Evolutionary conservation across 495 filamentous ascomycete genomes (phyloP), one percentile per base, ranked within the genome.

Genomic region (Talaromyces borbonicus): DNA sequence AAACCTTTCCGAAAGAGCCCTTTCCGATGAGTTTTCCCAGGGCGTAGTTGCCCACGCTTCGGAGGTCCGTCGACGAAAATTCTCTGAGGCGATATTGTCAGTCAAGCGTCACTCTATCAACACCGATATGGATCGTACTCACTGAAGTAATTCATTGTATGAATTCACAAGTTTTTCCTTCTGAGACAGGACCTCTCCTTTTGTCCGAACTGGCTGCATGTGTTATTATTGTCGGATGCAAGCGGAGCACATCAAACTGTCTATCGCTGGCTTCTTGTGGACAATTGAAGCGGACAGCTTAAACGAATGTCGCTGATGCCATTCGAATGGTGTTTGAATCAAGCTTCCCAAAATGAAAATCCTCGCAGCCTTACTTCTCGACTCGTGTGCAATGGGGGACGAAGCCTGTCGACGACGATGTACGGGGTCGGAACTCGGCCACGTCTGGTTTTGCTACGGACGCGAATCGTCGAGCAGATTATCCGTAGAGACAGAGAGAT

Each of bases 161-260:
- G 90, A 96, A 61, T 83, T 85, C 58, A 88, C 87, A 71, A 98
- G 90, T 90, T 97, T 95, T 63, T 84, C 84, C 74, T 90, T 89
- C 67, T 92, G 85, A 76, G 82, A 84, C 73, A 87, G 84, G 67
- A 84, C 74, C 74, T 92, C 90, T 68, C 84, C 82, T 75, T 85
- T 89, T 47, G 76, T 79, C 75, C 80, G 87, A 58, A 65, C 60
- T 58, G 68, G 63, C 69, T 68, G 73, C 73, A 77, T 77, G 66
- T 67, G 68, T 70, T 60, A 63, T 51, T 56, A 57, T 58, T 32
- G 29, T 12, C 22, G n/a, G 19, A 15, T 32, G 38, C 14, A 35
- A 19, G 27, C 22, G 36, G 16, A 12, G 30, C 22, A 23, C 44
- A 31, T 41, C 38, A 26, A 41, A 24, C 35, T 20, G 8, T 22